Evolutionary conservation across 1,284 basidiomycete species (phyloP), one percentile per base, ranked within the genome.

Genomic region (Malassezia equina): DNA sequence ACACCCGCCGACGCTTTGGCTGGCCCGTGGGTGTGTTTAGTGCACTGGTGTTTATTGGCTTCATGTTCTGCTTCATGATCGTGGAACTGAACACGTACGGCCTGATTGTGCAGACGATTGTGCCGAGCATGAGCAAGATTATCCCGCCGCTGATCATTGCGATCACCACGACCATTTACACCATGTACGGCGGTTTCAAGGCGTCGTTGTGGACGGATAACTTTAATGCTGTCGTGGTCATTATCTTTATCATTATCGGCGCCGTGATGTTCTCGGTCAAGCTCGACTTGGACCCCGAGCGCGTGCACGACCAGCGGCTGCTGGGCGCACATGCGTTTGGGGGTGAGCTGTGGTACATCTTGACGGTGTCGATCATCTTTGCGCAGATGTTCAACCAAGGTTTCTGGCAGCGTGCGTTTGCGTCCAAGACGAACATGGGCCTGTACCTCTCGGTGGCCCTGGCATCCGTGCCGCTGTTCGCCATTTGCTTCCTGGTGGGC

Each of bases 21-120:
- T 71, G 64, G 68, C 66, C 68, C 13, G 60, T 73, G 29, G 71
- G 71, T 45, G 61, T 71, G 15, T 61, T 73, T 4, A 63, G 65
- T 21, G 67, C 61, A 7, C 28, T 73, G 11, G 64, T 71, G 47
- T 74, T 74, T 51, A 64, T 69, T 24, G 71, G 63, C 7, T 74
- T 74, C 59, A 74, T 74, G 70, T 65, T 74, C 45, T 73, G 70
- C 63, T 74, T 74, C 56, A 72, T 72, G 70, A 62, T 73, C 25
- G 65, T 67, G 52, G 71, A 74, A 55, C 65, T 74, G 60, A 74
- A 73, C 58, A 74, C 70, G 7, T 73, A 75, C 47, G 68, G 69
- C 27, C 64, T 63, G 2, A 63, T 72, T 3, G 64, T 69, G 23
- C 49, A 55, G 41, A 45, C 60, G 28, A 60, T 71, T 4, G 23